Evolutionary conservation across 352 stramenopile species (phyloP), one percentile per base, ranked within the genome.

Genomic region (Globisporangium takayamanum): DNA sequence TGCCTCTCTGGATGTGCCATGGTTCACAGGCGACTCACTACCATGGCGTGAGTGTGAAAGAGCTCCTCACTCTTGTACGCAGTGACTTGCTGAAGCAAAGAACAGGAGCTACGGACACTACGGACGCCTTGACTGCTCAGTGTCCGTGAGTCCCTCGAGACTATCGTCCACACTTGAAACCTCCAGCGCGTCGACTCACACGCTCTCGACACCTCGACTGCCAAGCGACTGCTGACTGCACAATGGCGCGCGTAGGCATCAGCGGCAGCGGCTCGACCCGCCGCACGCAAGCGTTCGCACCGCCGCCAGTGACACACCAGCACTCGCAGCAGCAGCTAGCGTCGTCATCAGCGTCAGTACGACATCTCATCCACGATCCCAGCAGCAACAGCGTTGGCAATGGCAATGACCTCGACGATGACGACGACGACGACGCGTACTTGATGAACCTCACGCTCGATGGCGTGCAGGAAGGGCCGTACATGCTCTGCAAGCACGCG

Each of bases 401-500:
- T 14, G 46, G 15, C 46, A 14, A 65, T 15, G 53, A 20, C 51
- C 37, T 45, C 7, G 60, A 36, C 8, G 20, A 50, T 1, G 58
- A 64, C 47, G 73, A 85, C 41, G 63, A 82, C 2, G 61, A 69
- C 12, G 72, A 83, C 50, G 73, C 79, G 14, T 70, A 78, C 48
- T 53, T 83, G 28, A 73, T 72, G 26, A 88, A 88, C 56, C 64
- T 93, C 33, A 93, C 80, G 59, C 70, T 93, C 44, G 83, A 93
- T 46, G 80, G 83, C 42, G 79, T 91, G 45, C 83, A 86, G 28
- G 76, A 88, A 42, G 83, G 83, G 11, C 64, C 79, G 37, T 90
- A 91, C 55, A 93, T 93, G 83, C 66, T 93, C 49, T 93, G 83
- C 63, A 93, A 91, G 59, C 80, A 88, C 58, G 80, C 83, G 12